Percentiles rank a stretch among this genome's conserved stretches.
These are phyloP conservation scores for Sporisorium exsertum DNA, from an alignment of 1,284 basidiomycete species.

Conservation along the genomic window DNA sequence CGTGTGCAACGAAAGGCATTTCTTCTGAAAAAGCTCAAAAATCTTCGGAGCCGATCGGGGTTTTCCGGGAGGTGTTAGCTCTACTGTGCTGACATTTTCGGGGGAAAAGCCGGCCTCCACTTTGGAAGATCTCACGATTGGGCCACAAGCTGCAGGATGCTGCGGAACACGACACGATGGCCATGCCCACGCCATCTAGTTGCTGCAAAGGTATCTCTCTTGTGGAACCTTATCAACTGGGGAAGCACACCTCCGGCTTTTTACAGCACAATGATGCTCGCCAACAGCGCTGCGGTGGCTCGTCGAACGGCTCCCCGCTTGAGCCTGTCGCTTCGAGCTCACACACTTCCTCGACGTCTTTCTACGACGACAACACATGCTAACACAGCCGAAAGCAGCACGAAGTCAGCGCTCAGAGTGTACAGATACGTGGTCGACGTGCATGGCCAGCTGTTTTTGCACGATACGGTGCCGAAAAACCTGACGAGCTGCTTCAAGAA, in stretches of 20 bases:
- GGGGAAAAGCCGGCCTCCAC: background rate
- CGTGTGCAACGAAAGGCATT: constrained; percentile 5
- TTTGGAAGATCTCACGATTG: background rate
- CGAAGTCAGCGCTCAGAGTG: constrained; percentile 32
- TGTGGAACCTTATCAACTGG: background rate
- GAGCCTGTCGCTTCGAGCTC: background rate
- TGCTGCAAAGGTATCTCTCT: background rate
- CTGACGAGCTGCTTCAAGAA: constrained; percentile 64
- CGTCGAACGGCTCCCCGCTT: background rate
- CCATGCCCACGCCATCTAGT: background rate
- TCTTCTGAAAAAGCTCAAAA: constrained; percentile 34
- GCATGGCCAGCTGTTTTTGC: constrained; percentile 69
- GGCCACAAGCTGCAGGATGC: no score
- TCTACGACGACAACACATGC: background rate
- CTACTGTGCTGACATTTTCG: background rate
- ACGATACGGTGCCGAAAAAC: constrained; percentile 65
- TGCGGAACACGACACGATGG: background rate
- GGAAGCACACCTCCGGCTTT: background rate
- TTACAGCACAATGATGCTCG: background rate
- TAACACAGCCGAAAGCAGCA: background rate
- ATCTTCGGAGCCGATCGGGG: constrained; percentile 29
- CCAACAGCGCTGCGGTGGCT: background rate
- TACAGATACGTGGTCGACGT: constrained; percentile 67
- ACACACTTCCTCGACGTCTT: background rate
- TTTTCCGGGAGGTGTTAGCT: background rate